phyloP scores from a whole-genome alignment of 768 basidiomycete genomes.

The Rubroboletus satanas region DNA sequence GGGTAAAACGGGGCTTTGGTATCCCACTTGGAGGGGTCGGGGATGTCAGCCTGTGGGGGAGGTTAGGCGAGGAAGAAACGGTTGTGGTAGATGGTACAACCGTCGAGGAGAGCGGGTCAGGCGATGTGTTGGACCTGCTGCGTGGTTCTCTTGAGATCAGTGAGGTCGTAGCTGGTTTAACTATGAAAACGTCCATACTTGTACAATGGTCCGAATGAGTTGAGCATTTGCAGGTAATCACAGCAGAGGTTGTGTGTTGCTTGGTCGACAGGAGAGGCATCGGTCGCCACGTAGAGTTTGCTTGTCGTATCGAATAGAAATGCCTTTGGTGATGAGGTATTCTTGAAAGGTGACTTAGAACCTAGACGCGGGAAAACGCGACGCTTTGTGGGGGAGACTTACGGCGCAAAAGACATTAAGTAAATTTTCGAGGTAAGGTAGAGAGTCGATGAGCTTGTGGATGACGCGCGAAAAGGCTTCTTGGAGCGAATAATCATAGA shows the following conservation, averaged over 20 bases:
- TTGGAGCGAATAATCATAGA: slow-evolving; percentile 88
- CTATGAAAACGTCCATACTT: slow-evolving; percentile 43
- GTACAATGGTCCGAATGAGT: slow-evolving; percentile 82
- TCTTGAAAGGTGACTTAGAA: slow-evolving; percentile 41
- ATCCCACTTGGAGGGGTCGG: slow-evolving; percentile 10
- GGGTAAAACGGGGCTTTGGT: slow-evolving; percentile 59
- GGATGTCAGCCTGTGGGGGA: background rate
- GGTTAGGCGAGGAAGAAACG: background rate
- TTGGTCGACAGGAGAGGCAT: slow-evolving; percentile 86
- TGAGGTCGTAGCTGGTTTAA: background rate
- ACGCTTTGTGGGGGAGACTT: slow-evolving; percentile 17
- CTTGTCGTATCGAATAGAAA: slow-evolving; percentile 88
- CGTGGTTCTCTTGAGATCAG: slow-evolving; percentile 4
- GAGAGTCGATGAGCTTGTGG: slow-evolving; percentile 79
- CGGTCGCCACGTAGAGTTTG: slow-evolving; percentile 88
- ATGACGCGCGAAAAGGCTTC: slow-evolving; percentile 90
- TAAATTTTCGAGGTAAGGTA: slow-evolving; percentile 83
- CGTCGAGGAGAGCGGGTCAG: slow-evolving; percentile 2
- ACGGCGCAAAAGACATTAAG: slow-evolving; percentile 84
- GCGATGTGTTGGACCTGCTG: slow-evolving; percentile 21
- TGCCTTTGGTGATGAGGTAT: slow-evolving; percentile 89
- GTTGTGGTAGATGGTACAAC: slow-evolving; percentile 7
- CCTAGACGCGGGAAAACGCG: background rate
- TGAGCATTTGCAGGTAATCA: slow-evolving; percentile 86
- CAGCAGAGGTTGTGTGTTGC: slow-evolving; percentile 86